A percentile compares a stretch with the other conserved stretches of the same genome.
phyloP scores from a whole-genome alignment of 2,329 filamentous ascomycete species.

The Rutstroemia sp. region DNA sequence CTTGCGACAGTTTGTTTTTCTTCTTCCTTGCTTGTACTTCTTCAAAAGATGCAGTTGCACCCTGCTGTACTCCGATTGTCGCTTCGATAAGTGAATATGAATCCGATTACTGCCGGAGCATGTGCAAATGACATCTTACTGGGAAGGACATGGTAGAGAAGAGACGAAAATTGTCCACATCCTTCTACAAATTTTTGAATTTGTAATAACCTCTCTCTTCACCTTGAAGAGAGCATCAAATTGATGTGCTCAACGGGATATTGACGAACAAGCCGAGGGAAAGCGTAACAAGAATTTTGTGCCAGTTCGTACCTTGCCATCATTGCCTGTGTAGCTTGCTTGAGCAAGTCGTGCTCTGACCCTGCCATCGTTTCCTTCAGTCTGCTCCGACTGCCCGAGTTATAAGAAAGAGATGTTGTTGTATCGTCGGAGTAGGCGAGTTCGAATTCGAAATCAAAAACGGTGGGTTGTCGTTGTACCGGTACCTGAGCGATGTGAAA shows the following conservation, averaged over 20 bases:
- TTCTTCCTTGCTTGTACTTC: conserved; percentile 7
- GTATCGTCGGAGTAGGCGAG: background rate
- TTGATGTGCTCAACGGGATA: background rate
- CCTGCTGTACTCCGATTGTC: conserved; percentile 18
- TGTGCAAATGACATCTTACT: conserved; percentile 3
- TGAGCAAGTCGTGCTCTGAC: conserved; percentile 29
- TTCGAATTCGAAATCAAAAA: background rate
- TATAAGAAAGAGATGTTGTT: background rate
- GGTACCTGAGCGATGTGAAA: background rate
- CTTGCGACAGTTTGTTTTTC: background rate
- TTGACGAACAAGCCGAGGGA: conserved; percentile 1
- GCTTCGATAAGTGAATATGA: conserved; percentile 20
- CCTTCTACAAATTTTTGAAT: background rate
- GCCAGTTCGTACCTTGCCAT: conserved; percentile 29
- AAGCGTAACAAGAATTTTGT: conserved; percentile 8
- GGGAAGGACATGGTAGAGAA: conserved; percentile 2
- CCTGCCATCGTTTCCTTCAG: conserved; percentile 20
- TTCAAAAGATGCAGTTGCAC: background rate
- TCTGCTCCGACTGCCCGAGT: background rate
- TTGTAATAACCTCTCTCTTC: background rate
- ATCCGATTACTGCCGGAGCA: conserved; percentile 15
- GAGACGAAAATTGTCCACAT: background rate
- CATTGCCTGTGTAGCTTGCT: conserved; percentile 30
- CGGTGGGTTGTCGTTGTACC: background rate
- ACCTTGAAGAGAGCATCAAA: background rate